Evolutionary conservation across 495 filamentous ascomycete species (phyloP), one percentile per base, ranked within the genome.

Genomic region (Pyronema domesticum): DNA sequence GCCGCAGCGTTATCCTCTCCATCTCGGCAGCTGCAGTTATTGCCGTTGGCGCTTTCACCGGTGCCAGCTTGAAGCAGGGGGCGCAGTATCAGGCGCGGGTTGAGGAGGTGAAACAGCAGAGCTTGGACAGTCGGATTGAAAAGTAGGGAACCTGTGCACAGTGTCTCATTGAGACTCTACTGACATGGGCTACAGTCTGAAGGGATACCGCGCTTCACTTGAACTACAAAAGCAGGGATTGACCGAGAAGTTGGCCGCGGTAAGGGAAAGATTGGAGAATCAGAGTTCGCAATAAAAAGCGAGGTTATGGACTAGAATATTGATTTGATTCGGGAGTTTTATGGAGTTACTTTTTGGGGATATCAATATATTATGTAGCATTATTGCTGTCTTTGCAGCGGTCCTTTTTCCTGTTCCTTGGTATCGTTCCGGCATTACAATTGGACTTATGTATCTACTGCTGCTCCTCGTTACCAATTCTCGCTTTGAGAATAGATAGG

Each of bases 401-500:
- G 23, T 30, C 5, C 23, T 30, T 30, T 30, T 30, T 5, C 23
- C 1, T 30, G 23, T 30, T 30, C 23, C 23, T 30, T 30, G 23
- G 23, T 30, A 30, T 30, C 23, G 23, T 30, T 30, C 23, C 23
- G 23, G 23, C 23, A 30, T 30, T 30, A 30, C 23, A 30, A 30
- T 30, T 30, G 23, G 23, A 30, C 2, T 30, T 30, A 30, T 30
- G 23, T 30, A 30, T 30, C 23, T 30, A 30, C 5, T 30, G 23
- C 23, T 30, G 23, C 23, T 30, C 2, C 23, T 30, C 23, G 40
- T 43, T 33, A 7, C 35, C 50, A 40, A 40, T n/a, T 40, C 69
- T 75, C 8, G 86, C 86, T 56, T 69, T 77, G 15, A 83, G 67
- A 62, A 98, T 93, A 69, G 76, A 87, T 35, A 98, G 79, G 61